Conservation (phyloP, 129 eudicot species). For the Flaveria sonorensis region DNA sequence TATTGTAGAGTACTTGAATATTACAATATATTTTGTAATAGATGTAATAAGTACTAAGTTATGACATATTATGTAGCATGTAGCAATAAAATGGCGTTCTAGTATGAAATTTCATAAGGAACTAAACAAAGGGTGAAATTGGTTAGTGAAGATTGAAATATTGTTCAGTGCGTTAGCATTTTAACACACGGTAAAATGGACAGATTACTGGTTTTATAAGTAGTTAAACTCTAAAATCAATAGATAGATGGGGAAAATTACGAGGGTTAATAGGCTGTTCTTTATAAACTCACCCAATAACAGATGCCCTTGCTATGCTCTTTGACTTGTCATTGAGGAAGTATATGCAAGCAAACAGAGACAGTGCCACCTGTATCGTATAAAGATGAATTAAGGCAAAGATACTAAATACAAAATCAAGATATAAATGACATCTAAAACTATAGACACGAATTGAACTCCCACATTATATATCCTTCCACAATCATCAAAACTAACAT, state of each 20-base stretch:
- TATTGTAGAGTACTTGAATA: background rate
- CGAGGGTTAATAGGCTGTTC: background rate
- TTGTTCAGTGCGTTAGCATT: background rate
- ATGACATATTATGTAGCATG: background rate
- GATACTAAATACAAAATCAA: constrained; percentile 15
- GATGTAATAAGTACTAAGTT: background rate
- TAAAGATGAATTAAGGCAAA: constrained; percentile 8
- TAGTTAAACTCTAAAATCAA: constrained; percentile 8
- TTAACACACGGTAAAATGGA: background rate
- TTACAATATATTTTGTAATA: background rate
- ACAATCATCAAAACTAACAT: background rate
- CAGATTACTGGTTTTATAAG: background rate
- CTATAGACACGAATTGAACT: background rate
- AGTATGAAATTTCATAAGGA: background rate
- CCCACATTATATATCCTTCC: constrained; percentile 4
- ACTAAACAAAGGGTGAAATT: background rate
- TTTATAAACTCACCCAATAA: constrained; percentile 59
- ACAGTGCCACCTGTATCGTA: constrained; percentile 56
- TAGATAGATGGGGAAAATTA: background rate
- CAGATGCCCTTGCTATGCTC: constrained; percentile 66
- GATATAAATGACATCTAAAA: background rate
- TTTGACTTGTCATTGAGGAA: constrained; percentile 85
- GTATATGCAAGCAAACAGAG: constrained; percentile 78
- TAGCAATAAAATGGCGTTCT: background rate
- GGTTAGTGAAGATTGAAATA: background rate